Evolutionary conservation across 1,284 basidiomycete genomes (phyloP).

Genomic region (Puccinia horiana): DNA sequence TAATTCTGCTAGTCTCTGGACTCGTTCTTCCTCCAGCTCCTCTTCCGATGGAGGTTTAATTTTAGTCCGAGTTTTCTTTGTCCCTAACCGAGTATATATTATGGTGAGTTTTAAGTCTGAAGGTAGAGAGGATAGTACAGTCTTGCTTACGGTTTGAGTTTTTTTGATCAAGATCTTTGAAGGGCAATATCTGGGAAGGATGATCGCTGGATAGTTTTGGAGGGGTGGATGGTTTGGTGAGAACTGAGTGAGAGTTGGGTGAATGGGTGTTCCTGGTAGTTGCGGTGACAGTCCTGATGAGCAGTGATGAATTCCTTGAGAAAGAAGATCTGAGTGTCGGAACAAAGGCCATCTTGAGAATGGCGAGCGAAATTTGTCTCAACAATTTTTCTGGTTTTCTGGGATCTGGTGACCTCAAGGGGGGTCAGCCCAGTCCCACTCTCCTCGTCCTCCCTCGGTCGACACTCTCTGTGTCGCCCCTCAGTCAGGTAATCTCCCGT

Average conservation of each 20-base stretch:
- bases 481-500: not conserved
- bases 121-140: not conserved
- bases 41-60: not conserved
- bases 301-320: not conserved
- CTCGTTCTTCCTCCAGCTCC: not conserved
- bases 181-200: not conserved
- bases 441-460: not conserved
- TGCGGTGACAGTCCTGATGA: not conserved
- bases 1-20: conserved; percentile 19
- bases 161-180: not conserved
- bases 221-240: not conserved
- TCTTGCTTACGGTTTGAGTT: not conserved
- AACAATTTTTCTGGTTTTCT: not conserved
- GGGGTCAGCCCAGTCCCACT: too few species aligned
- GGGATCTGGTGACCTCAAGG: not conserved
- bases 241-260: not conserved
- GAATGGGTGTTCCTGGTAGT: not conserved
- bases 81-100: not conserved
- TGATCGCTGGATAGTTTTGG: too few species aligned
- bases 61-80: not conserved
- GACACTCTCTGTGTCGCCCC: not conserved
- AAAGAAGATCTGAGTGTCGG: not conserved
- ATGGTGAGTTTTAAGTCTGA: not conserved
- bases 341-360: not conserved
- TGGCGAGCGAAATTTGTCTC: too few species aligned